Percentiles rank a stretch among this genome's conserved stretches.
Conservation (phyloP, 768 basidiomycete genomes). For the Suillus occidentalis region DNA sequence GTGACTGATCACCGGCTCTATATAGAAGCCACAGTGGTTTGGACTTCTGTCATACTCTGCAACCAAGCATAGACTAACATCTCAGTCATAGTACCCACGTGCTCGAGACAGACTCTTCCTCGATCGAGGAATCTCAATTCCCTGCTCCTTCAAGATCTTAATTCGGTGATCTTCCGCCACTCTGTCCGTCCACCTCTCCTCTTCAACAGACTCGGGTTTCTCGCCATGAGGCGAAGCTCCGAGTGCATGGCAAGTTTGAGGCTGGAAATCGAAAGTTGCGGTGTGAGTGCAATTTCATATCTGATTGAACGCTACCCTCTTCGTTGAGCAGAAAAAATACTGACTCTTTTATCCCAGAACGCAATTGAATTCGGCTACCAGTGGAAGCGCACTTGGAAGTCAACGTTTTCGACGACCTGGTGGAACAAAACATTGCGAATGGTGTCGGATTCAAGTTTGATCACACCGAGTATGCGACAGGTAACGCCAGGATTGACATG, state of each 20-base stretch:
- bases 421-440: slow-evolving; percentile 70
- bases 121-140: slow-evolving; percentile 41
- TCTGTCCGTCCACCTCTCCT: slow-evolving; percentile 62
- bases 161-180: slow-evolving; percentile 70
- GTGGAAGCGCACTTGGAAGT: slow-evolving; percentile 74
- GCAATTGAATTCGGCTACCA: slow-evolving; percentile 79
- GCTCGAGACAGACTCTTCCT: slow-evolving; percentile 36
- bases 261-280: slow-evolving; percentile 84
- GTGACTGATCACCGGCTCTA: neutral
- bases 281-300: slow-evolving; percentile 67
- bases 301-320: slow-evolving; percentile 1
- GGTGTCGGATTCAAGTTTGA: slow-evolving; percentile 79
- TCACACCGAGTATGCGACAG: slow-evolving; percentile 72
- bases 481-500: slow-evolving; percentile 87
- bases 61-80: neutral
- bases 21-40: neutral
- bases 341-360: slow-evolving; percentile 81
- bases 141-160: slow-evolving; percentile 71
- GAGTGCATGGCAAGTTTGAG: slow-evolving; percentile 71
- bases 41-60: neutral
- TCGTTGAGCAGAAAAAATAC: slow-evolving; percentile 16
- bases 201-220: slow-evolving; percentile 68
- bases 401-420: slow-evolving; percentile 67
- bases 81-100: slow-evolving; percentile 63
- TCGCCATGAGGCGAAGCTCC: slow-evolving; percentile 83